Evolutionary conservation across 768 basidiomycete genomes (phyloP).

Genomic region (Hericium coralloides): DNA sequence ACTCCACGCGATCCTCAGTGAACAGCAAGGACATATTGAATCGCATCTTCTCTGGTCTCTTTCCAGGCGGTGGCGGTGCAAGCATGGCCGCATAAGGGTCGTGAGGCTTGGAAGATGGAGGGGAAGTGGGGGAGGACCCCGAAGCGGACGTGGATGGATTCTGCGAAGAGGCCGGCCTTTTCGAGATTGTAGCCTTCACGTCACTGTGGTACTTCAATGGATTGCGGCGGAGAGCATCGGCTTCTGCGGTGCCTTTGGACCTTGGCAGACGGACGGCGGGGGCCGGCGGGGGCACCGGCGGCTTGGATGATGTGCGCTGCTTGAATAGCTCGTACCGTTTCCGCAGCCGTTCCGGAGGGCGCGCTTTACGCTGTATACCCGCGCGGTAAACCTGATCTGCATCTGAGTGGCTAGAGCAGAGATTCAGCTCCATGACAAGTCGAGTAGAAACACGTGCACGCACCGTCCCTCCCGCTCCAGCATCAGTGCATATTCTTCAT

Average conservation of each 20-base stretch:
- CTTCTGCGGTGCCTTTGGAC: conserved; percentile 11
- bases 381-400: conserved; percentile 76
- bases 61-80: conserved; percentile 56
- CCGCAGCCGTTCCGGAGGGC: conserved; percentile 80
- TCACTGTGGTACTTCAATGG: conserved; percentile 11
- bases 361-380: conserved; percentile 74
- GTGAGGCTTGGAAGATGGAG: conserved; percentile 9
- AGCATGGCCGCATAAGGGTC: conserved; percentile 65
- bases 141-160: conserved; percentile 16
- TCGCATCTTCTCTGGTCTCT: conserved; percentile 61
- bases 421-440: conserved; percentile 29
- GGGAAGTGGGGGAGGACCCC: conserved; percentile 17
- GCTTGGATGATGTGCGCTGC: conserved; percentile 14
- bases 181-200: not conserved
- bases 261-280: conserved; percentile 7
- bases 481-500: conserved; percentile 83
- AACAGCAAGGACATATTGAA: conserved; percentile 65
- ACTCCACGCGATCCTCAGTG: conserved; percentile 73
- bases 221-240: conserved; percentile 10
- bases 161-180: conserved; percentile 15
- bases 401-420: conserved; percentile 32
- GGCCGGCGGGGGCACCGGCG: conserved; percentile 1
- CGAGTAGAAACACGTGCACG: conserved; percentile 6
- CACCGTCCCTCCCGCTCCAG: conserved; percentile 76
- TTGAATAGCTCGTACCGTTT: conserved; percentile 71